Percentiles rank a stretch among this genome's conserved stretches.
phyloP scores from a whole-genome alignment of 805 yeast genomes.

The Komagataella pastoris region DNA sequence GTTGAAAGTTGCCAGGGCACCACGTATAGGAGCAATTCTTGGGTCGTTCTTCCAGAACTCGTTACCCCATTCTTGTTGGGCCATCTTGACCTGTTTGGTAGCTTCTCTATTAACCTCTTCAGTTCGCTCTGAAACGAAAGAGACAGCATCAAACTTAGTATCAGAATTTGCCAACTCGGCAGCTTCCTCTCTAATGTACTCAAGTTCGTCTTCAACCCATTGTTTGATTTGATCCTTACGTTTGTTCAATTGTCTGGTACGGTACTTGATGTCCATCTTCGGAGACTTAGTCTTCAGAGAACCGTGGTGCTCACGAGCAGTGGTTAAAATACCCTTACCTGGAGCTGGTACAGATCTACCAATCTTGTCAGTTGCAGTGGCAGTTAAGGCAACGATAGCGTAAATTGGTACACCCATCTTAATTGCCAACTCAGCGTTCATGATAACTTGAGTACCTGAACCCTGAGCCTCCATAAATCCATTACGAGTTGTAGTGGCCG shows the following conservation, averaged over 20 bases:
- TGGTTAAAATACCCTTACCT: constrained; percentile 97
- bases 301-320: constrained; percentile 90
- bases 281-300: constrained; percentile 68
- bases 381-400: constrained; percentile 86
- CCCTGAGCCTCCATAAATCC: constrained; percentile 99
- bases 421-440: constrained; percentile 89
- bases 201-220: constrained; percentile 80
- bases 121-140: constrained; percentile 65
- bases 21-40: constrained; percentile 93
- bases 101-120: constrained; percentile 84
- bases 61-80: constrained; percentile 91
- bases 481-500: constrained; percentile 87
- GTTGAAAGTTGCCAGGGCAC: constrained; percentile 89
- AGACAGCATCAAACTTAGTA: constrained; percentile 36
- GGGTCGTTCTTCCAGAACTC: constrained; percentile 86
- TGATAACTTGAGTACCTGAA: constrained; percentile 93
- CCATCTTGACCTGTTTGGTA: constrained; percentile 69
- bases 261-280: constrained; percentile 79
- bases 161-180: constrained; percentile 30
- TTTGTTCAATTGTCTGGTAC: constrained; percentile 77
- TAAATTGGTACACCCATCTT: constrained; percentile 99
- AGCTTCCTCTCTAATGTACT: constrained; percentile 59
- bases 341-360: constrained; percentile 99
- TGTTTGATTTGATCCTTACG: constrained; percentile 65
- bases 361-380: constrained; percentile 96